Base-by-base conservation (phyloP, 106 monocot genomes). In the Triglochin maritima region DNA sequence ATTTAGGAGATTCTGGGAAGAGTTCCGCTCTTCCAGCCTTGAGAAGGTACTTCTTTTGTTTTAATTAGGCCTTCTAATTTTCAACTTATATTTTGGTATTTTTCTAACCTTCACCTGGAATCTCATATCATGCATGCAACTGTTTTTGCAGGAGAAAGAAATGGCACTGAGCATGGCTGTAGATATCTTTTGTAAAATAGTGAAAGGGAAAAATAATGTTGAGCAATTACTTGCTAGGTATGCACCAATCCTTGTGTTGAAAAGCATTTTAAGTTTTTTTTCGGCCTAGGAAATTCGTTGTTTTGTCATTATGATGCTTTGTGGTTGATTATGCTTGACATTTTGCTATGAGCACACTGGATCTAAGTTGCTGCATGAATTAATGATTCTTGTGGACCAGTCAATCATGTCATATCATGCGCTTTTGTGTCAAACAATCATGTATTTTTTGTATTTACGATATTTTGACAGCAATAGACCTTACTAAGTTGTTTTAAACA, bases 1-100 rank as follows among this genome's bases (percentile, higher is more conserved):
- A 53, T 94, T 94, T 70, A 89, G 78, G 84, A 84, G 76, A 59
- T 87, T 81, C 60, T 94, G 94, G 94, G 89, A 94, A 83, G 87
- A 85, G 75, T 94, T 94, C 76, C 94, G 89, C 82, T 74, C 84
- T 69, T 94, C 94, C 74, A 85, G 80, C 79, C 87, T 75, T 79
- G 94, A 94, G 74, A 94, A 94, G 94, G 94, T 94, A 50, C 15
- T 11, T 57, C 56, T 57, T 17, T 29, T 44, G n/a, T 54, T 50
- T 50, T 47, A 17, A 61, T 47, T 16, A 0, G 49, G 11, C 9
- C n/a, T 58, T 6, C 17, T 46, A 61, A 12, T 16, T 50, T 62
- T 9, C 29, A 29, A 46, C 9, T 43, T 42, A 43, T 7, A 42
- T 44, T 2, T 61, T 5, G 41, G 59, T 59, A 29, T 29, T 29